Evolutionary conservation across 495 filamentous ascomycete genomes (phyloP).

Genomic region (Cercophora samala): DNA sequence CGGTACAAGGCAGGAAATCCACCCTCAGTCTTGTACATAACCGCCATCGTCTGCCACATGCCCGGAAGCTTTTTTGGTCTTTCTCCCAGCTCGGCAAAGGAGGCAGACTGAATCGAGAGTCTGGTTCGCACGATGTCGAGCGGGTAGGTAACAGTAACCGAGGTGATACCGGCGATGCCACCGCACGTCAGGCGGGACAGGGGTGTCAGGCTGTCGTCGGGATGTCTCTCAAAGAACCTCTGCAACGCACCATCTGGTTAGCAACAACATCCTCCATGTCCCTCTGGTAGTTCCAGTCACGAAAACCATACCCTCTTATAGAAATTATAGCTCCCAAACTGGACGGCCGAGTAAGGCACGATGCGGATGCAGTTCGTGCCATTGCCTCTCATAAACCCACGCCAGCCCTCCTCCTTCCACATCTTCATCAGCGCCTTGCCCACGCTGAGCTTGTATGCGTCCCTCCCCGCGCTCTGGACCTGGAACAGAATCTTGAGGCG

Average conservation of each 20-base stretch:
- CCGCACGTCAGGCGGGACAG: slow-evolving; percentile 75
- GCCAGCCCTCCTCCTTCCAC: slow-evolving; percentile 94
- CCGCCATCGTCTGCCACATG: slow-evolving; percentile 80
- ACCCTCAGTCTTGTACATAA: slow-evolving; percentile 89
- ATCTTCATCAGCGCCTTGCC: slow-evolving; percentile 88
- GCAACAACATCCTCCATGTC: slow-evolving; percentile 15
- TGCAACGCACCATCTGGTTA: slow-evolving; percentile 14
- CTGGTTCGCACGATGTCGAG: slow-evolving; percentile 96
- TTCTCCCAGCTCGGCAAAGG: slow-evolving; percentile 70
- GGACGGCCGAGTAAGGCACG: slow-evolving; percentile 94
- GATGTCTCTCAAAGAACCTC: slow-evolving; percentile 71
- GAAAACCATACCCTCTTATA: slow-evolving; percentile 84
- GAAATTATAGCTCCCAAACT: slow-evolving; percentile 96
- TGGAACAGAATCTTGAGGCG: slow-evolving; percentile 96
- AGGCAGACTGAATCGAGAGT: slow-evolving; percentile 92
- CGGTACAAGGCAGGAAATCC: slow-evolving; percentile 81
- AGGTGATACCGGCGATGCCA: slow-evolving; percentile 88
- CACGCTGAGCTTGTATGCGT: slow-evolving; percentile 88
- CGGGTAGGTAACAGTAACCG: slow-evolving; percentile 73
- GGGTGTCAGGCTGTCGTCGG: slow-evolving; percentile 64
- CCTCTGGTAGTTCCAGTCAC: no score
- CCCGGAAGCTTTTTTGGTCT: slow-evolving; percentile 70
- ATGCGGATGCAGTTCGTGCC: slow-evolving; percentile 98
- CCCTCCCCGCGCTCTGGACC: slow-evolving; percentile 84
- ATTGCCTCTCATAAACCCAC: slow-evolving; percentile 94